Evolutionary conservation across 805 yeast genomes (phyloP), one percentile per base, ranked within the genome.

Genomic region (Starmera quercuum): DNA sequence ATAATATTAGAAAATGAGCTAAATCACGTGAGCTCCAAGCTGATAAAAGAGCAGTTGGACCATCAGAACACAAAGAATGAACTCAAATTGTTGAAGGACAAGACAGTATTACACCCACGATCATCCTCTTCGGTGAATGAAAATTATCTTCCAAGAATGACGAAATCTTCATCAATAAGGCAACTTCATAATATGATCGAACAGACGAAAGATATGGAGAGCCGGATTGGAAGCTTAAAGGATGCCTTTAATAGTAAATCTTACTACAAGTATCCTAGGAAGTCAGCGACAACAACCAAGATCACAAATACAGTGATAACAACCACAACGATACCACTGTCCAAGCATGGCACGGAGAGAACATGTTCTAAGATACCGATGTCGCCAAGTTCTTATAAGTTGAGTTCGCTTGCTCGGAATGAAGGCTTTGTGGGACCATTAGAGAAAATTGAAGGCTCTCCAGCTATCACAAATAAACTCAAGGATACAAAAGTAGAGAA

Each of bases 1-100:
- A 65, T 69, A 2, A 34, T 68, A 22, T 41, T 63, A 11, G 71
- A 65, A 31, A 48, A 58, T 4, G 71, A 65, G 20, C 25, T 57
- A 6, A 49, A 49, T 6, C 50, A 54, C 2, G 39, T 47, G 15
- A 59, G 52, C 20, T 56, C 51, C 13, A 35, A 53, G 11, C 23
- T 49, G 3, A 20, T 46, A 9, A 49, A 40, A 21, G 59, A 55
- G 25, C 45, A 46, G 30, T 29, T 56, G 8, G 36, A 36, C 7
- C 50, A 49, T 24, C 58, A 54, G 30, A 56, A 56, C 30, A 39
- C 51, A 4, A 35, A 35, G 23, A 54, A 50, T 29, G 51, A 48
- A 25, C 25, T 50, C 2, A 38, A 36, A 10, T 46, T 51, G 12
- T 34, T 36, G 14, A 48, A 41, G 14, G 18, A 22, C 17, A 20